Percentiles rank a stretch among this genome's conserved stretches.
Conservation (phyloP, 352 stramenopile genomes). For the Phytophthora sansomeana region DNA sequence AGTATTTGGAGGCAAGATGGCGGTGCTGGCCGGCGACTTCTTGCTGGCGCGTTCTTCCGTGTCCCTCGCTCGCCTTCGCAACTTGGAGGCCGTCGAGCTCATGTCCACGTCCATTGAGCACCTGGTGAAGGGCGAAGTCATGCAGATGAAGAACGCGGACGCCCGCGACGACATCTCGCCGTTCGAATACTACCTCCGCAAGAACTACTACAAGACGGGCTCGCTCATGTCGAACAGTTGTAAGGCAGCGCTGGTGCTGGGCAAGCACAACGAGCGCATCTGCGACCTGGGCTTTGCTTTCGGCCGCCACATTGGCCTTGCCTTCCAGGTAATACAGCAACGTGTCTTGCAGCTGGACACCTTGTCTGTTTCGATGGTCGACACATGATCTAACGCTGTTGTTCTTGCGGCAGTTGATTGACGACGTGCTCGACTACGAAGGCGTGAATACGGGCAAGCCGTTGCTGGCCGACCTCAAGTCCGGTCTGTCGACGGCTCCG, state of each 20-base stretch:
- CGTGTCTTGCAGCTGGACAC: slow-evolving; percentile 6
- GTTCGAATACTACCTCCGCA: slow-evolving; percentile 97
- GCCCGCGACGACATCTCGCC: slow-evolving; percentile 70
- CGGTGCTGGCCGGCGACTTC: slow-evolving; percentile 98
- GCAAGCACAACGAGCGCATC: slow-evolving; percentile 87
- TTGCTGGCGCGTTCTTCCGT: slow-evolving; percentile 97
- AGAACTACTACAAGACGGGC: slow-evolving; percentile 99
- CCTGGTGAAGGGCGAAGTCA: slow-evolving; percentile 99
- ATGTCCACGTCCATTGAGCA: slow-evolving; percentile 99
- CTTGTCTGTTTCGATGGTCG: slow-evolving; percentile 25
- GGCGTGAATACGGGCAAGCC: slow-evolving; percentile 95
- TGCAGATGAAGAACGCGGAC: slow-evolving; percentile 97
- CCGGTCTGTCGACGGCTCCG: slow-evolving; percentile 97
- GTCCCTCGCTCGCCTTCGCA: slow-evolving; percentile 94
- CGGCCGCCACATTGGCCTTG: slow-evolving; percentile 97
- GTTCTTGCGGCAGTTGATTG: slow-evolving; percentile 83
- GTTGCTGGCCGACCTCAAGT: slow-evolving; percentile 95
- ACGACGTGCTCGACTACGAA: slow-evolving; percentile 99
- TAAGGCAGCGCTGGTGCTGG: slow-evolving; percentile 92
- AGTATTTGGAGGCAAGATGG: slow-evolving; percentile 98
- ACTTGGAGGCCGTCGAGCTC: slow-evolving; percentile 96
- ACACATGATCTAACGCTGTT: slow-evolving; percentile 14
- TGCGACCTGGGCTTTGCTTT: slow-evolving; percentile 95
- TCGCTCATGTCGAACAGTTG: slow-evolving; percentile 99
- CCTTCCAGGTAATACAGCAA: slow-evolving; percentile 95